Evolutionary conservation across 805 yeast species (phyloP).

Genomic region (Spathaspora gorwiae): DNA sequence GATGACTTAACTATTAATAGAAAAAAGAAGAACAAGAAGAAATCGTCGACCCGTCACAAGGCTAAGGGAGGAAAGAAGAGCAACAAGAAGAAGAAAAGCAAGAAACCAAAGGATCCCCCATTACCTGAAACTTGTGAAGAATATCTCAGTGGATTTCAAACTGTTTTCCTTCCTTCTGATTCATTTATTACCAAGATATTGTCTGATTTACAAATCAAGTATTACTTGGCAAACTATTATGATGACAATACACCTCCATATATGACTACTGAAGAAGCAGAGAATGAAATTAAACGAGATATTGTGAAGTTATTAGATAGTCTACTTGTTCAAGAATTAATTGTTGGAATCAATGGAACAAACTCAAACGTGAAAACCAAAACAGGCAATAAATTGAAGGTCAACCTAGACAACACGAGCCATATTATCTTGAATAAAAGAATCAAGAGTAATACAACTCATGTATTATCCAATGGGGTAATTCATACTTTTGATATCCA

Average conservation of each 20-base stretch:
- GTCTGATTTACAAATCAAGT: constrained; percentile 20
- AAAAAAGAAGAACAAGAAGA: too few species aligned
- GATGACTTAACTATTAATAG: neutral
- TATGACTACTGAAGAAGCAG: constrained; percentile 27
- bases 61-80: neutral
- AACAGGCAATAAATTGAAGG: constrained; percentile 1
- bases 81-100: constrained; percentile 6
- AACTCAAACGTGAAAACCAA: neutral
- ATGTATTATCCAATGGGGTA: constrained; percentile 28
- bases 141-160: constrained; percentile 20
- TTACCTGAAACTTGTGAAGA: constrained; percentile 22
- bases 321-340: constrained; percentile 21
- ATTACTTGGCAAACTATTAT: constrained; percentile 24
- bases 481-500: constrained; percentile 26
- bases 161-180: constrained; percentile 35
- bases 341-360: constrained; percentile 30
- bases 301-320: constrained; percentile 20
- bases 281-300: constrained; percentile 26
- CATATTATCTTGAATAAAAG: constrained; percentile 17
- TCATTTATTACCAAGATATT: constrained; percentile 20
- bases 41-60: neutral
- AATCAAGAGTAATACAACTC: constrained; percentile 13
- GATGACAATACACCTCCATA: constrained; percentile 12
- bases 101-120: constrained; percentile 2
- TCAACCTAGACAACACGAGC: constrained; percentile 3